A percentile compares a stretch with the other conserved stretches of the same genome.
phyloP scores from a whole-genome alignment of 495 filamentous ascomycete species.

The Tuber magnatum region DNA sequence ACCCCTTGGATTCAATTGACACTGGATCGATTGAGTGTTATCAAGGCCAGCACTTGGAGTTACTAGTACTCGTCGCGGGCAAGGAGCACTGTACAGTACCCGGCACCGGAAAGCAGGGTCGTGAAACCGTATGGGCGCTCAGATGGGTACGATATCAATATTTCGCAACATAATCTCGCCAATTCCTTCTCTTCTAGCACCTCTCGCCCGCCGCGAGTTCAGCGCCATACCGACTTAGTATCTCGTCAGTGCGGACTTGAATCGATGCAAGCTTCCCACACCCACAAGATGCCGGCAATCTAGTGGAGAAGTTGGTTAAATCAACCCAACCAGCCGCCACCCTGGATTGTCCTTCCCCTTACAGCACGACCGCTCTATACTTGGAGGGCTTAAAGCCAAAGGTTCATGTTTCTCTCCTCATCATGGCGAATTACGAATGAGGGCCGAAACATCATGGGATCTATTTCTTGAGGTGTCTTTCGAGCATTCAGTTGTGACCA shows the following conservation, averaged over 20 bases:
- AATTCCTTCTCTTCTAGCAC: neutral
- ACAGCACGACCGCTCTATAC: neutral
- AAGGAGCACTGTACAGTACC: neutral
- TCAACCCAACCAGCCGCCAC: neutral
- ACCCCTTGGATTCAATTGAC: neutral
- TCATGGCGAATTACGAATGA: neutral
- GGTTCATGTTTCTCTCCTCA: too few species aligned
- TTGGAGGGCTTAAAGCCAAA: too few species aligned
- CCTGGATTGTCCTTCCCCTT: neutral
- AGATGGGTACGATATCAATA: neutral
- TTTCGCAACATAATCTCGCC: neutral
- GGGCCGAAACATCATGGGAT: neutral
- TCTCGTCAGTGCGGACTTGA: neutral
- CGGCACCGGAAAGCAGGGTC: neutral
- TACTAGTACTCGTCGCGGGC: neutral
- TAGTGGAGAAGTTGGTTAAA: neutral
- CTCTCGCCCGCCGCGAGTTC: neutral
- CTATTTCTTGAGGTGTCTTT: neutral
- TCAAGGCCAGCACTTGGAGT: neutral
- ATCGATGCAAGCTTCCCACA: neutral
- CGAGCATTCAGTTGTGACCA: neutral
- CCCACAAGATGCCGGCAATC: neutral
- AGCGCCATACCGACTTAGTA: too few species aligned
- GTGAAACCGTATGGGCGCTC: neutral
- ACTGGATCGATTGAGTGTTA: neutral